Conservation (phyloP, 2,329 filamentous ascomycete genomes). For the Nakataea oryzae region DNA sequence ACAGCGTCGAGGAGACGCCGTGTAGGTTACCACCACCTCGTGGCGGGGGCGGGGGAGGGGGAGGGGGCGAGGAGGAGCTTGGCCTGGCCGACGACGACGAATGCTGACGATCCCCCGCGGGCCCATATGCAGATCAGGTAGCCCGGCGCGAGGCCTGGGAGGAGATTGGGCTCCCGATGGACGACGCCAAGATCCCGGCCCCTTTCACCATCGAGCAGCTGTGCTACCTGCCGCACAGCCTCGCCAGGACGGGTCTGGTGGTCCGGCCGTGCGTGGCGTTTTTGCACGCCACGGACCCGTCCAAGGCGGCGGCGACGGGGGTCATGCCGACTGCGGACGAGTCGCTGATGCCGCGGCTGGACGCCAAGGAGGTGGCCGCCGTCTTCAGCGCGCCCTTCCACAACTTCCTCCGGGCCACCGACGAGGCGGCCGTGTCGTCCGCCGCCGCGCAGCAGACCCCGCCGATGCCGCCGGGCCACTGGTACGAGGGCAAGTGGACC, state of each 20-base stretch:
- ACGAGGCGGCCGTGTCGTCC: slow-evolving; percentile 33
- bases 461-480: slow-evolving; percentile 44
- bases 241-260: slow-evolving; percentile 63
- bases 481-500: slow-evolving; percentile 81
- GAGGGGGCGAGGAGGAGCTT: not conserved
- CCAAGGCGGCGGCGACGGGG: slow-evolving; percentile 7
- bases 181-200: slow-evolving; percentile 55
- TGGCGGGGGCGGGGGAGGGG: not conserved
- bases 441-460: slow-evolving; percentile 14
- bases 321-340: slow-evolving; percentile 47
- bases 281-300: slow-evolving; percentile 46
- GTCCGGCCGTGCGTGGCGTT: slow-evolving; percentile 72
- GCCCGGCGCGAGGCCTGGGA: slow-evolving; percentile 85
- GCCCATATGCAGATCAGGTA: slow-evolving; percentile 54
- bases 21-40: slow-evolving; percentile 28
- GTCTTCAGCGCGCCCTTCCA: slow-evolving; percentile 86
- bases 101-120: not conserved
- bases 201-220: slow-evolving; percentile 83
- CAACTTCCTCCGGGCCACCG: slow-evolving; percentile 60
- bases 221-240: slow-evolving; percentile 68
- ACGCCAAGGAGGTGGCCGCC: slow-evolving; percentile 84
- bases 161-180: slow-evolving; percentile 79
- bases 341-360: slow-evolving; percentile 66
- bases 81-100: not conserved
- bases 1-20: slow-evolving; percentile 45